phyloP scores from a whole-genome alignment of 257 asterid species.

The Linderniella brevidens region DNA sequence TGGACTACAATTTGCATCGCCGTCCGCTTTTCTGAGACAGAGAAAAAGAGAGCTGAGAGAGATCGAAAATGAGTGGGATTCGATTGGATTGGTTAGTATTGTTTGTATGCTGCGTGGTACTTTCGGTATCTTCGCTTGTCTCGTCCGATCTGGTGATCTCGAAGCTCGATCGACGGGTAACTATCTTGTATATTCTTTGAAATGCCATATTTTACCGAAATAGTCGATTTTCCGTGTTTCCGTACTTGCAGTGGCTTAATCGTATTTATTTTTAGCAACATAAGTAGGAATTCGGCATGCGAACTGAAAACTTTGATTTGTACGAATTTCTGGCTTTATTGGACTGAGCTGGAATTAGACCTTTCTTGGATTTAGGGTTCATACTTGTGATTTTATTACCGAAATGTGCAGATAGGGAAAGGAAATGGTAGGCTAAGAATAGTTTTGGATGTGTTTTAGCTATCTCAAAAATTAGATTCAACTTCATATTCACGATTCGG shows the following conservation, averaged over 20 bases:
- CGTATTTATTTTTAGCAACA: no score
- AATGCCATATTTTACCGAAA: neutral
- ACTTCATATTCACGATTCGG: no score
- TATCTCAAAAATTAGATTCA: no score
- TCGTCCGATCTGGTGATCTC: conserved; percentile 63
- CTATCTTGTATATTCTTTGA: neutral
- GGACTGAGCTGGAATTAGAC: neutral
- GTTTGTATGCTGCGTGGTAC: conserved; percentile 10
- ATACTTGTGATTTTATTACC: no score
- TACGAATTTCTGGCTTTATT: neutral
- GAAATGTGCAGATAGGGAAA: no score
- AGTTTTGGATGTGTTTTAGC: no score
- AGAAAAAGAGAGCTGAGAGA: neutral
- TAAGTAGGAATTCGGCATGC: conserved; percentile 1
- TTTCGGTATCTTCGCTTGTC: conserved; percentile 20
- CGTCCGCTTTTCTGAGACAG: conserved; percentile 8
- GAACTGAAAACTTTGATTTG: neutral
- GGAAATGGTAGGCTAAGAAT: no score
- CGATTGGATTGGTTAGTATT: conserved; percentile 19
- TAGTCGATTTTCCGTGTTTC: no score
- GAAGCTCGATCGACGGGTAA: conserved; percentile 79
- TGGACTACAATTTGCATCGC: neutral
- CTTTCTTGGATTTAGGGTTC: no score
- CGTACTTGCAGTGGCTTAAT: no score
- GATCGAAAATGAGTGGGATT: conserved; percentile 17